These are phyloP conservation scores for Mortierella sp. DNA, from an alignment of 371 early-diverging fungal genomes.

Conservation along the genomic window DNA sequence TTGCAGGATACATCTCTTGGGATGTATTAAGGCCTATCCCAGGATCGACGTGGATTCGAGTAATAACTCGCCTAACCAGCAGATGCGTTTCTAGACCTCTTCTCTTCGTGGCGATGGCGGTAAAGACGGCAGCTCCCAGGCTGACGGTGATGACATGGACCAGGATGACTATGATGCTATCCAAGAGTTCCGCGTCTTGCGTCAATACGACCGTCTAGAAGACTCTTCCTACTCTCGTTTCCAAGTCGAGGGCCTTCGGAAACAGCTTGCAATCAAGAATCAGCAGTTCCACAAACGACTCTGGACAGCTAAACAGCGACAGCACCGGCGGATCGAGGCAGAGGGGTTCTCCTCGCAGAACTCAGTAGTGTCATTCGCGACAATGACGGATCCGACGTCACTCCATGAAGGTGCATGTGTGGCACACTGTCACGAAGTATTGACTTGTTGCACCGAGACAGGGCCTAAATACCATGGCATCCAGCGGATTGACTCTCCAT, in stretches of 20 bases:
- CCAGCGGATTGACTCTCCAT: background rate
- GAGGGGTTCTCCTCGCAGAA: background rate
- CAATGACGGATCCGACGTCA: conserved; percentile 11
- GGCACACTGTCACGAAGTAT: conserved; percentile 10
- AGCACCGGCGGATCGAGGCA: background rate
- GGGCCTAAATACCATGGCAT: conserved; percentile 28
- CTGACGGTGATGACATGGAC: conserved; percentile 19
- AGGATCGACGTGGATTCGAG: background rate
- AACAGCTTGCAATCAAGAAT: conserved; percentile 5
- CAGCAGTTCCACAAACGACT: conserved; percentile 29
- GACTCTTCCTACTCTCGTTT: conserved; percentile 20
- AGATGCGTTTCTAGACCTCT: background rate
- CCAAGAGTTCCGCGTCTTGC: conserved; percentile 20
- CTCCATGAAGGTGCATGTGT: conserved; percentile 14
- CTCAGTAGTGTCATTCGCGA: background rate
- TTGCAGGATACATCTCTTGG: conserved; percentile 30
- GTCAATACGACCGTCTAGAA: conserved; percentile 14
- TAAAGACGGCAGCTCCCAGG: background rate
- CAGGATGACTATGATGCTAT: conserved; percentile 41
- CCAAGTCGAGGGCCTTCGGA: conserved; percentile 6
- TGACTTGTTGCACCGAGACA: conserved; percentile 38
- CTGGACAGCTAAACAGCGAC: conserved; percentile 13
- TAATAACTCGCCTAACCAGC: background rate
- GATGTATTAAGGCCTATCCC: conserved; percentile 25
- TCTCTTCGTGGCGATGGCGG: background rate